These are phyloP conservation scores for Cryptococcus sp. DNA, from an alignment of 1,284 basidiomycete species.

Conservation along the genomic window DNA sequence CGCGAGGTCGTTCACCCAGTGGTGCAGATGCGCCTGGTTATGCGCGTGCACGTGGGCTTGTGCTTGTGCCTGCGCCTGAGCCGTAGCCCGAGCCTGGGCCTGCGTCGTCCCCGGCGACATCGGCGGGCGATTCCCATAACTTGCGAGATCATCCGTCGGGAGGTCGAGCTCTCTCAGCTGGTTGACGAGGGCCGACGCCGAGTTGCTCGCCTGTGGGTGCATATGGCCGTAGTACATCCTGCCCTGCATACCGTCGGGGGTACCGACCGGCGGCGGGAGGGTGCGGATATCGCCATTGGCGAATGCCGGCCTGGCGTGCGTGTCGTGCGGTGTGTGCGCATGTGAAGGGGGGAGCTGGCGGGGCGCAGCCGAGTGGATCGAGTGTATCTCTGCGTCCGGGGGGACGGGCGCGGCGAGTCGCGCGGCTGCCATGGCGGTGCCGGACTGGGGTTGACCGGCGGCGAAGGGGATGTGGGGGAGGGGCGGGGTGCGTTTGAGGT, in stretches of 20 bases:
- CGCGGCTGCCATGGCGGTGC: slow-evolving; percentile 27
- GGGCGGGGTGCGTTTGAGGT: slow-evolving; percentile 51
- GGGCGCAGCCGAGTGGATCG: slow-evolving; percentile 53
- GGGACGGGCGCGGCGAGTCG: slow-evolving; percentile 16
- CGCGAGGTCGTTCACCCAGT: slow-evolving; percentile 16
- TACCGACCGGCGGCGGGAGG: slow-evolving; percentile 46
- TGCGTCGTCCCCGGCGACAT: slow-evolving; percentile 6
- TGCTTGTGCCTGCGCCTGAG: background rate
- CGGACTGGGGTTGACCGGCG: slow-evolving; percentile 41
- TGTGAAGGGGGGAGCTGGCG: slow-evolving; percentile 62
- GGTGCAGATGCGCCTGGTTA: slow-evolving; percentile 6
- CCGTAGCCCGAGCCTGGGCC: background rate
- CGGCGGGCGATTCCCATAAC: slow-evolving; percentile 42
- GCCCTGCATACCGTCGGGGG: slow-evolving; percentile 36
- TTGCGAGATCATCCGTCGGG: slow-evolving; percentile 49
- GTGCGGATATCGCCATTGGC: slow-evolving; percentile 45
- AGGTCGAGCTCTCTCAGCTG: slow-evolving; percentile 50
- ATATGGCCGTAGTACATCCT: background rate
- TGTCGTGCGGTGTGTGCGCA: slow-evolving; percentile 53
- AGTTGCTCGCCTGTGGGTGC: slow-evolving; percentile 10
- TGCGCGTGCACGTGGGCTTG: background rate
- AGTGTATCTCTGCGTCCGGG: slow-evolving; percentile 47
- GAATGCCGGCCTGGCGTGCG: slow-evolving; percentile 33
- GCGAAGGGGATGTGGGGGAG: slow-evolving; percentile 58
- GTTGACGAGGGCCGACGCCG: slow-evolving; percentile 45